Percentiles rank a stretch among this genome's conserved stretches.
Conservation (phyloP, 148 eudicot genomes). For the Dianthus caryophyllus region DNA sequence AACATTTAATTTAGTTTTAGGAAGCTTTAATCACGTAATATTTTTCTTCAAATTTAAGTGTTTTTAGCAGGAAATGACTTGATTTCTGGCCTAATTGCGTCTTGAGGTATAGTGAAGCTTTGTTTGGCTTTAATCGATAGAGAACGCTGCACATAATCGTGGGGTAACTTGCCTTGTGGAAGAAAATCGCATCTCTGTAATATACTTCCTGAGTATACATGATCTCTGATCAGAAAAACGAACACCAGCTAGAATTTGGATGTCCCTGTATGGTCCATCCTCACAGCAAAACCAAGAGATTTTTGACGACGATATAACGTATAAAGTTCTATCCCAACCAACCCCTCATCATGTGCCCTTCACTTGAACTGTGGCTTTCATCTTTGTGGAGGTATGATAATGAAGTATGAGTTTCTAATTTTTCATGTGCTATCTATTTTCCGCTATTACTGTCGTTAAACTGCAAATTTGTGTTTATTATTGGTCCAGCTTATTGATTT, state of each 20-base stretch:
- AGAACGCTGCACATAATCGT: too few species aligned
- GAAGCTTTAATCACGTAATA: too few species aligned
- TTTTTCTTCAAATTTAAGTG: too few species aligned
- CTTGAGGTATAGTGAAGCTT: too few species aligned
- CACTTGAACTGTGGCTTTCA: conserved; percentile 25
- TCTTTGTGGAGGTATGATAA: conserved; percentile 17
- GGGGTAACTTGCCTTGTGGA: too few species aligned
- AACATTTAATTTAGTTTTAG: too few species aligned
- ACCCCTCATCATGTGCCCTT: conserved; percentile 15
- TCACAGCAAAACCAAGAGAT: conserved; percentile 16
- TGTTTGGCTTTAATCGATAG: too few species aligned
- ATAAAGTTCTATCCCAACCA: background rate
- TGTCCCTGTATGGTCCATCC: conserved; percentile 20
- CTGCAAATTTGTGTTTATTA: background rate
- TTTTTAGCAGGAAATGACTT: too few species aligned
- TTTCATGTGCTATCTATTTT: background rate
- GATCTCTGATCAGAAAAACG: conserved; percentile 2
- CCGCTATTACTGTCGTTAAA: background rate
- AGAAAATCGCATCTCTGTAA: too few species aligned
- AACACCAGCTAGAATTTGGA: background rate
- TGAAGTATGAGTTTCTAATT: conserved; percentile 2
- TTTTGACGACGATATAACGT: conserved; percentile 23
- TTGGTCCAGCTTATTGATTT: background rate
- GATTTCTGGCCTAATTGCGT: too few species aligned
- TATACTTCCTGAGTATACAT: background rate